phyloP scores from a whole-genome alignment of 73 alveolate species.

The Tetrahymena borealis region DNA sequence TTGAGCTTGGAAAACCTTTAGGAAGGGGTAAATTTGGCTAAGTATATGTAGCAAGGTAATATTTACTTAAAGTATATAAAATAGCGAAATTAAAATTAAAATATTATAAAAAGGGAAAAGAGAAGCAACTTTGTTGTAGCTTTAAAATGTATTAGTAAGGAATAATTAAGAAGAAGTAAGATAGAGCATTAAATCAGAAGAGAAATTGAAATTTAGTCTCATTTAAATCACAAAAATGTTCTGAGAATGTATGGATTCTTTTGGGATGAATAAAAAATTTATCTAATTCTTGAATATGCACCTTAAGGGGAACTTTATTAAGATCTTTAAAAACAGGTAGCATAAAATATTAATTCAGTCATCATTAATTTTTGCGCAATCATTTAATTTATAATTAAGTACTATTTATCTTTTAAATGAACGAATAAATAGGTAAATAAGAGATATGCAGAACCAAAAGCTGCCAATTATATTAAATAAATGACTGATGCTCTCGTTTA shows the following conservation, averaged over 20 bases:
- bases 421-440: not conserved
- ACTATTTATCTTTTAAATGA: not conserved
- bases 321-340: conserved; percentile 41
- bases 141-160: conserved; percentile 33
- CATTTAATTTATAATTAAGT: not conserved
- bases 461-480: conserved; percentile 68
- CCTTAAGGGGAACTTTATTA: conserved; percentile 81
- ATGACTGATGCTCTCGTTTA: conserved; percentile 72
- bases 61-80: not conserved
- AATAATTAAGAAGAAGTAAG: not conserved
- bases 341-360: not conserved
- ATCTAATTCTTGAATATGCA: conserved; percentile 87
- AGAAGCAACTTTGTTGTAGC: conserved; percentile 75
- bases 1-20: conserved; percentile 56
- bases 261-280: conserved; percentile 86
- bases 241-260: conserved; percentile 76
- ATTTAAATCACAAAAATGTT: conserved; percentile 75
- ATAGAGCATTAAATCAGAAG: conserved; percentile 50
- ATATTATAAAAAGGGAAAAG: conserved; percentile 43
- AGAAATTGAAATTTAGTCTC: conserved; percentile 84
- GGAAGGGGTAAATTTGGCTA: conserved; percentile 69
- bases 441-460: conserved; percentile 42
- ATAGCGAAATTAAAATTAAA: not conserved
- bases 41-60: conserved; percentile 43
- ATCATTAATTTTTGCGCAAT: not conserved